Evolutionary conservation across 176 grass and related monocot genomes (phyloP), one percentile per base, ranked within the genome.

Genomic region (Triticum aestivum): DNA sequence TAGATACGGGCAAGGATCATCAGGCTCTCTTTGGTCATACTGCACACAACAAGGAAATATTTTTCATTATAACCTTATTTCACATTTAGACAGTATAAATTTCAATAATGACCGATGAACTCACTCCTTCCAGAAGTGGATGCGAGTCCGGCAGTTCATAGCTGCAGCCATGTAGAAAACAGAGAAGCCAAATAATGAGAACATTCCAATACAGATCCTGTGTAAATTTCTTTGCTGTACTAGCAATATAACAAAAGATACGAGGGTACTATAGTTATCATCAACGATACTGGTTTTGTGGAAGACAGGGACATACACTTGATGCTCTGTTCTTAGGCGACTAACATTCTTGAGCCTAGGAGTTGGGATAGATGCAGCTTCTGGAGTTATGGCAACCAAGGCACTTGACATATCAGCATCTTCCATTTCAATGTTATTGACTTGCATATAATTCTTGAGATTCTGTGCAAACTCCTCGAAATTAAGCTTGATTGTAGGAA

Each of bases 291-390:
- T 72, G 41, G 3, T 73, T 65, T 79, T 80, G 32, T 44, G 34
- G 63, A 47, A 42, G 35, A 86, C 75, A 81, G 56, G 58, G 35
- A 42, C 94, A 87, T 97, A 97, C 94, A 97, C 94, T 92, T 90
- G 94, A 88, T 97, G 94, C 79, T 97, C 94, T 69, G 94, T 97
- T 86, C 91, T 89, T 35, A 97, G 85, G 42, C 94, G 91, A 90
- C 87, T 97, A 61, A 93, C 38, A 73, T 93, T 97, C 75, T 97
- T 93, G 75, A 97, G 87, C 87, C 84, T 97, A 23, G 94, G 89
- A 80, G 89, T 93, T 69, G 94, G 94, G 34, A 97, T 84, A 42
- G 87, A 97, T 77, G 94, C 91, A 74, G 73, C 85, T 75, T 90
- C 91, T 32, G 94, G 85, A 44, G 83, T 90, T 61, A 93, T 90